phyloP scores from a whole-genome alignment of 345 rosid genomes.

The Raphanus sativus region DNA sequence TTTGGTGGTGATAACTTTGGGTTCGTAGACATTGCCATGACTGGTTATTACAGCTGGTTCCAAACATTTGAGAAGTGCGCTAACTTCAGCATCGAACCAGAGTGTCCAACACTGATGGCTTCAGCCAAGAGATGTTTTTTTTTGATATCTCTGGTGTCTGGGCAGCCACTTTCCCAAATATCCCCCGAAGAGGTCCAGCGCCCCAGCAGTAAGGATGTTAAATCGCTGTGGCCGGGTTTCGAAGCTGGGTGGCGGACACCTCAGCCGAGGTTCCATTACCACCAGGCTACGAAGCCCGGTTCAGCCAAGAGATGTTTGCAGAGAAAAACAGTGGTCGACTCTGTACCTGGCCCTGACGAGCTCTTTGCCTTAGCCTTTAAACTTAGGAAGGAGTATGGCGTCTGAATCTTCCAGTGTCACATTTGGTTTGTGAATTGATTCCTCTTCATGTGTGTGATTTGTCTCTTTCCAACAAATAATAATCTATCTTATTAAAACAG shows the following conservation, averaged over 20 bases:
- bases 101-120: slow-evolving; percentile 30
- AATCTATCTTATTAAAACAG: too few relatives aligned
- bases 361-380: slow-evolving; percentile 2
- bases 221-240: too few relatives aligned
- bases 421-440: neutral
- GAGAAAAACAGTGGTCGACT: slow-evolving; percentile 32
- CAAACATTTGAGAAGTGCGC: slow-evolving; percentile 30
- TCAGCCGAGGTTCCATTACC: too few relatives aligned
- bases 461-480: neutral
- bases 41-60: slow-evolving; percentile 34
- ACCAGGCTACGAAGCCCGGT: too few relatives aligned
- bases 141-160: too few relatives aligned
- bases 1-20: slow-evolving; percentile 38
- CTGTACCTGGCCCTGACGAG: slow-evolving; percentile 9
- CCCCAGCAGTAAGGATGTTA: too few relatives aligned
- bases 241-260: too few relatives aligned
- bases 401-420: neutral
- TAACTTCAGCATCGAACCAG: slow-evolving; percentile 38
- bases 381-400: slow-evolving; percentile 27
- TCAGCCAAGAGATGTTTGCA: slow-evolving; percentile 32
- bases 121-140: slow-evolving; percentile 34
- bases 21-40: slow-evolving; percentile 33
- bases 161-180: too few relatives aligned
- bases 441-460: slow-evolving; percentile 2
- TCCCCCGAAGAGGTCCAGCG: too few relatives aligned